phyloP scores from a whole-genome alignment of 257 asterid genomes.

The Prunella vulgaris region DNA sequence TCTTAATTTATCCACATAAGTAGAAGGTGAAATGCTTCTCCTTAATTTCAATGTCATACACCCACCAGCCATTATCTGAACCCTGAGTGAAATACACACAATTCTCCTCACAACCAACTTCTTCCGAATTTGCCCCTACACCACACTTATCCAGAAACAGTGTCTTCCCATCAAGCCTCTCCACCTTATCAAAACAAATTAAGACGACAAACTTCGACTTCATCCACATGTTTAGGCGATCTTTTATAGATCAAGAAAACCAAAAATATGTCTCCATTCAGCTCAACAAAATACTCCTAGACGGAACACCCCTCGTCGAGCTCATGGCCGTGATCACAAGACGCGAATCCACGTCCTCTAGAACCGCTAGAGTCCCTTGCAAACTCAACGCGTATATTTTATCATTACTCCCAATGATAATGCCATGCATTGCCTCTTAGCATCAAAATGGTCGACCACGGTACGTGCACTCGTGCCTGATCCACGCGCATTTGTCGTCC shows the following conservation, averaged over 20 bases:
- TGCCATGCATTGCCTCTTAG: background rate
- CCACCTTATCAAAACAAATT: background rate
- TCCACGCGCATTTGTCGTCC: background rate
- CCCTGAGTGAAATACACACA: conserved; percentile 27
- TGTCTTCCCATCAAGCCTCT: conserved; percentile 13
- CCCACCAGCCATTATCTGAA: conserved; percentile 21
- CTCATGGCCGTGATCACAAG: background rate
- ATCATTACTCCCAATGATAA: background rate
- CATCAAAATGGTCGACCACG: background rate
- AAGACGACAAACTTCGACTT: background rate
- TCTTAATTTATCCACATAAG: too few species aligned
- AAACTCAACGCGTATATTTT: background rate
- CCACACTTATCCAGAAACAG: conserved; percentile 25
- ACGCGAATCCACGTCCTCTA: background rate
- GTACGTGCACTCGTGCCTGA: background rate
- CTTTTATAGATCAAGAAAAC: background rate
- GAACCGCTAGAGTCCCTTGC: background rate
- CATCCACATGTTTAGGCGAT: background rate
- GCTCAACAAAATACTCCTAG: background rate
- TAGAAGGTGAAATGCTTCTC: conserved; percentile 16
- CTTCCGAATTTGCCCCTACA: conserved; percentile 17
- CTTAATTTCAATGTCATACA: conserved; percentile 26
- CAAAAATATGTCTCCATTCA: background rate
- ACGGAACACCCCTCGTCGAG: background rate
- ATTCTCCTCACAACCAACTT: conserved; percentile 31